A percentile compares a stretch with the other conserved stretches of the same genome.
Conservation (phyloP, 2,329 filamentous ascomycete genomes). For the Penicillium glabrum region DNA sequence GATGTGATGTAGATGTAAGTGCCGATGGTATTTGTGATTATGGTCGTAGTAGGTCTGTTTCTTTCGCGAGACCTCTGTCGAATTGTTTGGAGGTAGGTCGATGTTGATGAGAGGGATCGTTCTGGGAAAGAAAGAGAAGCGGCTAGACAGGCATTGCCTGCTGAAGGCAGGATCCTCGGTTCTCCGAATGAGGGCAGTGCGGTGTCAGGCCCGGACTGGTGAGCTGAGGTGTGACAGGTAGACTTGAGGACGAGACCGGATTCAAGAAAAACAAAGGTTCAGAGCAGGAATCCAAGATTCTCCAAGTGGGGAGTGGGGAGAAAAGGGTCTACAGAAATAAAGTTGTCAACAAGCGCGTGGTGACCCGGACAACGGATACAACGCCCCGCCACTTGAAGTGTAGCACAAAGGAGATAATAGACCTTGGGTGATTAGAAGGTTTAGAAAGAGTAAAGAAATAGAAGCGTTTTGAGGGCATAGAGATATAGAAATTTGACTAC, state of each 20-base stretch:
- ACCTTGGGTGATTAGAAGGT: background rate
- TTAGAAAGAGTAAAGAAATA: background rate
- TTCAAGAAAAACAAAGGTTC: background rate
- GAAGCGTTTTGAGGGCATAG: too few species aligned
- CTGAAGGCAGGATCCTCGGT: background rate
- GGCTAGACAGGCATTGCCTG: background rate
- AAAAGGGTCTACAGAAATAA: background rate
- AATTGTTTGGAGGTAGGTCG: background rate
- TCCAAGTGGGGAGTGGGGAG: background rate
- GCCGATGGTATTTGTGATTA: background rate
- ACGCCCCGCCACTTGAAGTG: background rate
- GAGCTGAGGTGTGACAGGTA: background rate
- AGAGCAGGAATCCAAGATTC: background rate
- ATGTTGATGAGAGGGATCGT: background rate
- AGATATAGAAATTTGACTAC: background rate
- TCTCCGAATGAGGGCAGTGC: background rate
- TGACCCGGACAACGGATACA: slow-evolving; percentile 3
- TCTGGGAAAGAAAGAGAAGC: background rate
- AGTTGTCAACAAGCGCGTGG: slow-evolving; percentile 5
- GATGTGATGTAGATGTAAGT: background rate
- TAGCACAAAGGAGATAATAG: background rate
- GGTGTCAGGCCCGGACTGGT: background rate
- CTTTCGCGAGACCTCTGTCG: background rate
- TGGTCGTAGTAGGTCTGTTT: background rate
- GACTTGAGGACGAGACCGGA: background rate